Conservation (phyloP, 2,329 filamentous ascomycete species). For the Alternaria arbusti region DNA sequence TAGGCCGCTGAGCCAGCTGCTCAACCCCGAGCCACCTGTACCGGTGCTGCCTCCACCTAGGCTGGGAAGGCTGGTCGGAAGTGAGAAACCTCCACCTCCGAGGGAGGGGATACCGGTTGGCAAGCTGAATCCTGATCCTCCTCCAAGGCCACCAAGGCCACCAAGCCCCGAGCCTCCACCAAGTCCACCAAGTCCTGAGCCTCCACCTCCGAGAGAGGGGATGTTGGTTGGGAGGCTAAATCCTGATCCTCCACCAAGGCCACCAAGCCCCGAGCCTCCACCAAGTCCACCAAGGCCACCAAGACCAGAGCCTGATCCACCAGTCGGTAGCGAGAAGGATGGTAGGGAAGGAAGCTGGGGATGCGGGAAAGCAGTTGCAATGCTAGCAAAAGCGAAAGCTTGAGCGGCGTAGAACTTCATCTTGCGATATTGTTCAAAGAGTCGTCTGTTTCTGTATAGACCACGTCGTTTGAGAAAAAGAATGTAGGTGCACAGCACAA, state of each 20-base stretch:
- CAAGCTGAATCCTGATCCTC: neutral
- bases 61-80: neutral
- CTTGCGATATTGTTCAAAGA: neutral
- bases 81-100: neutral
- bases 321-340: conserved; percentile 17
- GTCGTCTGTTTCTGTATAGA: neutral
- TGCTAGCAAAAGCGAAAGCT: conserved; percentile 26
- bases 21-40: neutral
- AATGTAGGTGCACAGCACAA: conserved; percentile 32
- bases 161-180: neutral
- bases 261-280: neutral
- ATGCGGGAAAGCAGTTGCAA: conserved; percentile 29
- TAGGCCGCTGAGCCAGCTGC: neutral
- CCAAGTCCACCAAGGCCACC: neutral
- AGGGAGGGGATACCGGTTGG: neutral
- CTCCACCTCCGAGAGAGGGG: neutral
- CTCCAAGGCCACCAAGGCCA: neutral
- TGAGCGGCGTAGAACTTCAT: conserved; percentile 35
- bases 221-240: neutral
- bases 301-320: neutral
- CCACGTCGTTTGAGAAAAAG: neutral
- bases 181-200: neutral
- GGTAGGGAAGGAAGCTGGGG: conserved; percentile 23
- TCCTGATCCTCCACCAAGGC: neutral
- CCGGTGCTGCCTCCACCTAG: conserved; percentile 2